Percentiles rank a stretch among this genome's conserved stretches.
Evolutionary conservation across 2,329 filamentous ascomycete species (phyloP).

Genomic region (Blastomyces silverae): DNA sequence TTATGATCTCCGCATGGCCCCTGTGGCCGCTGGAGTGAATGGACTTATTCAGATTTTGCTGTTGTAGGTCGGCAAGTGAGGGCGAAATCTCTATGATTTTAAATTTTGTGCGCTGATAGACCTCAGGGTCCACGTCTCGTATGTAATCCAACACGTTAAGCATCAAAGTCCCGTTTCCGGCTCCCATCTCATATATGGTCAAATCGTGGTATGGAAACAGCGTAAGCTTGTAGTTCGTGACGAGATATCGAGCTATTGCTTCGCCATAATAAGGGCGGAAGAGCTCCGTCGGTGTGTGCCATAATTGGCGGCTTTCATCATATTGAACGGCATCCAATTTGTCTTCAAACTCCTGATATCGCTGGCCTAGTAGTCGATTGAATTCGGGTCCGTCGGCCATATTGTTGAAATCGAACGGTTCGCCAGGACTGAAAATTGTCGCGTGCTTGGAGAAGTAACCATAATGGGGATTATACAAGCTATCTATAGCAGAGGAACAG

Average conservation of each 20-base stretch:
- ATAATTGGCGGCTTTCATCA: slow-evolving; percentile 78
- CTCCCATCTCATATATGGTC: slow-evolving; percentile 98
- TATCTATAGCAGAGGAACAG: slow-evolving; percentile 52
- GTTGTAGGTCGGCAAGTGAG: slow-evolving; percentile 70
- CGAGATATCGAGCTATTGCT: slow-evolving; percentile 89
- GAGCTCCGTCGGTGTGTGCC: slow-evolving; percentile 97
- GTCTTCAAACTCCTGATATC: slow-evolving; percentile 89
- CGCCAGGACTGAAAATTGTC: slow-evolving; percentile 88
- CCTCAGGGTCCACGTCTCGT: slow-evolving; percentile 76
- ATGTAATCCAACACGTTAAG: slow-evolving; percentile 97
- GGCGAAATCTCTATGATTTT: slow-evolving; percentile 93
- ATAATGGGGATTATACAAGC: slow-evolving; percentile 87
- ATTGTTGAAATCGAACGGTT: slow-evolving; percentile 78
- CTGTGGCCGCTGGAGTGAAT: slow-evolving; percentile 67
- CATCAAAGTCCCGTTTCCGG: slow-evolving; percentile 96
- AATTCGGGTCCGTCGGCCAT: slow-evolving; percentile 84
- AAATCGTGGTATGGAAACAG: slow-evolving; percentile 94
- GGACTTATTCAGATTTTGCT: slow-evolving; percentile 58
- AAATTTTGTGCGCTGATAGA: slow-evolving; percentile 89
- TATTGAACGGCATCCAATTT: slow-evolving; percentile 64
- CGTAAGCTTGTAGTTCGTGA: slow-evolving; percentile 91
- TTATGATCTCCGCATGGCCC: slow-evolving; percentile 87
- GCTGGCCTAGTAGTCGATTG: slow-evolving; percentile 63
- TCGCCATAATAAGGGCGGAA: slow-evolving; percentile 97
- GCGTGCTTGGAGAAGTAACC: slow-evolving; percentile 96